phyloP scores from a whole-genome alignment of 805 yeast species.

The Pichia thaimueangensis region DNA sequence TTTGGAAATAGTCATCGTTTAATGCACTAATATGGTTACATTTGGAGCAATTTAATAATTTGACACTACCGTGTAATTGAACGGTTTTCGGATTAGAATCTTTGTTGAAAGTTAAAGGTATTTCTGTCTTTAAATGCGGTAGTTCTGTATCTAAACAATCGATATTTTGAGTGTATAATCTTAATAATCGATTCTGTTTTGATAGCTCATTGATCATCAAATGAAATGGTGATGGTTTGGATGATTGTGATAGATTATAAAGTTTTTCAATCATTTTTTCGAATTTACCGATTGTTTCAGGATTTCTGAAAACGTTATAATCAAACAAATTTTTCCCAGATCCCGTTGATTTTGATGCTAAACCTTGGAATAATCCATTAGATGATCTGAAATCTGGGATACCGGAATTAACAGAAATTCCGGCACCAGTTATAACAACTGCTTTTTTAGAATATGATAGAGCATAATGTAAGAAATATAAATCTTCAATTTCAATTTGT shows the following conservation, averaged over 20 bases:
- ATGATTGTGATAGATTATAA: constrained; percentile 44
- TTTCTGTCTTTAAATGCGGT: constrained; percentile 39
- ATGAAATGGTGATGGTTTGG: constrained; percentile 75
- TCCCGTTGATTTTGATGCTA: constrained; percentile 34
- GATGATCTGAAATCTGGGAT: constrained; percentile 76
- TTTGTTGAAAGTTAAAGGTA: constrained; percentile 37
- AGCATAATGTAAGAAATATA: constrained; percentile 47
- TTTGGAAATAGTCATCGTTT: constrained; percentile 43
- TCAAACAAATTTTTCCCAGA: constrained; percentile 64
- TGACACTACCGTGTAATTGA: constrained; percentile 82
- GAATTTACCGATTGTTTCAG: constrained; percentile 53
- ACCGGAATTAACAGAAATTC: constrained; percentile 85
- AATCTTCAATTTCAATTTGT: constrained; percentile 35
- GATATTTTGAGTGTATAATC: constrained; percentile 84
- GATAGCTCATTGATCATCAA: constrained; percentile 53
- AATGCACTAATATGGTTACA: constrained; percentile 56
- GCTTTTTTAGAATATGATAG: constrained; percentile 49
- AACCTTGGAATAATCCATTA: constrained; percentile 62
- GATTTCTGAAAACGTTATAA: constrained; percentile 64
- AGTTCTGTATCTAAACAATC: constrained; percentile 71
- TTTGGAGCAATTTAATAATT: constrained; percentile 67
- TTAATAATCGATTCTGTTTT: constrained; percentile 52
- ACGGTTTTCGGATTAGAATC: constrained; percentile 45
- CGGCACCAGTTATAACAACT: constrained; percentile 80
- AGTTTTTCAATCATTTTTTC: constrained; percentile 69